phyloP scores from a whole-genome alignment of 371 early-diverging fungal species.

The Chytridium lagenaria region DNA sequence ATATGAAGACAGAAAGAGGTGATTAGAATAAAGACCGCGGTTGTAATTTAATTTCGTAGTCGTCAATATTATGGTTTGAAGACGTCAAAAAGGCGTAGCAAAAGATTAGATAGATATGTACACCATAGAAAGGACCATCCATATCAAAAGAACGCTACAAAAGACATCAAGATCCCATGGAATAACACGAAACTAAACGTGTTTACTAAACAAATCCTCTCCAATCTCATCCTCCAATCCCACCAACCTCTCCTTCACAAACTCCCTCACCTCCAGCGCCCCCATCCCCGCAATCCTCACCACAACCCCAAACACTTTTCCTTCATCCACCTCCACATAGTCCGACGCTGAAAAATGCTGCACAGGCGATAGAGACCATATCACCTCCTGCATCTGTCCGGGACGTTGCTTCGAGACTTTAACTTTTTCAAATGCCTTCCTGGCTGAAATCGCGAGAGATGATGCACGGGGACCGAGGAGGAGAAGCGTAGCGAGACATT shows the following conservation, averaged over 20 bases:
- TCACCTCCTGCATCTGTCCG: not conserved
- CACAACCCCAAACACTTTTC: slow-evolving; percentile 33
- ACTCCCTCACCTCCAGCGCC: slow-evolving; percentile 36
- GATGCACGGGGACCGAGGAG: slow-evolving; percentile 43
- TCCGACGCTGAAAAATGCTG: not conserved
- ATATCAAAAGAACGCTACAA: no score
- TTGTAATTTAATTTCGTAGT: no score
- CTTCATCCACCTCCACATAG: slow-evolving; percentile 22
- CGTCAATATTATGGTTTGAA: no score
- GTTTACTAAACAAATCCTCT: slow-evolving; percentile 32
- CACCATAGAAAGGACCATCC: no score
- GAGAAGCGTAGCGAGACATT: slow-evolving; percentile 52
- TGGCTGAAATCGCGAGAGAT: not conserved
- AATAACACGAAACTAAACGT: not conserved
- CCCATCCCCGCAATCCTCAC: slow-evolving; percentile 41
- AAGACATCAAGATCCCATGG: no score
- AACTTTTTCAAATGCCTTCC: not conserved
- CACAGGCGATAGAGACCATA: slow-evolving; percentile 6
- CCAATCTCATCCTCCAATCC: slow-evolving; percentile 37
- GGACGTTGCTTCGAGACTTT: not conserved
- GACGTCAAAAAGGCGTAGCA: no score
- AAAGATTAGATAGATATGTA: no score
- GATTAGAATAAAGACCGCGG: no score
- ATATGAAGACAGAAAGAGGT: no score
- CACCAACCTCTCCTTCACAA: slow-evolving; percentile 25